Percentiles rank a stretch among this genome's conserved stretches.
Conservation (phyloP, 192 early-diverging fungal species). For the Coemansia sp. region DNA sequence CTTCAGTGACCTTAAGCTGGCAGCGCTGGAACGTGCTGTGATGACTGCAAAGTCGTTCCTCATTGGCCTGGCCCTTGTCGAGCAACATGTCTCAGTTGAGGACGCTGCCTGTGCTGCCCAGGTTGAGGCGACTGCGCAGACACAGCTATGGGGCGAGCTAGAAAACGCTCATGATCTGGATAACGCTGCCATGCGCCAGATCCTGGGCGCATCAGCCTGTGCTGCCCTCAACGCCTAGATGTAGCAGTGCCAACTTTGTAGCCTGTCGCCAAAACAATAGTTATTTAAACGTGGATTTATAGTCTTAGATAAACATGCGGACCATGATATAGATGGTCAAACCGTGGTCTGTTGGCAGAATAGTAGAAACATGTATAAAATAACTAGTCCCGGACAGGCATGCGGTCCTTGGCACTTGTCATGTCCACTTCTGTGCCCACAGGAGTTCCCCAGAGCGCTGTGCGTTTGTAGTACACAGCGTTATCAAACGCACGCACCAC, state of each 20-base stretch:
- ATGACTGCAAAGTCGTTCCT: constrained; percentile 88
- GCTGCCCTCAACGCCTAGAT: constrained; percentile 38
- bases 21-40: constrained; percentile 86
- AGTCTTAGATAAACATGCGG: too few species aligned
- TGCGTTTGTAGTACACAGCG: constrained; percentile 34
- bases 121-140: constrained; percentile 85
- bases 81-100: constrained; percentile 69
- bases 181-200: constrained; percentile 59
- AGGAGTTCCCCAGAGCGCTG: constrained; percentile 41
- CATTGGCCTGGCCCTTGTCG: constrained; percentile 83
- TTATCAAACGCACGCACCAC: constrained; percentile 10
- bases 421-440: constrained; percentile 38
- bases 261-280: too few species aligned
- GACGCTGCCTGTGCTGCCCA: constrained; percentile 73
- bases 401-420: constrained; percentile 21
- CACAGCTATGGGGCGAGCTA: constrained; percentile 86
- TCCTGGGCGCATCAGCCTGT: constrained; percentile 72
- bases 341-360: background rate
- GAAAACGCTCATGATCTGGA: constrained; percentile 65
- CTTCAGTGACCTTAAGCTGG: constrained; percentile 70
- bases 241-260: background rate
- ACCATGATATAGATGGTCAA: too few species aligned
- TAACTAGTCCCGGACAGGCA: constrained; percentile 31
- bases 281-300: too few species aligned
- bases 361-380: background rate